Evolutionary conservation across 768 basidiomycete species (phyloP).

Genomic region (Trametopsis cervina): DNA sequence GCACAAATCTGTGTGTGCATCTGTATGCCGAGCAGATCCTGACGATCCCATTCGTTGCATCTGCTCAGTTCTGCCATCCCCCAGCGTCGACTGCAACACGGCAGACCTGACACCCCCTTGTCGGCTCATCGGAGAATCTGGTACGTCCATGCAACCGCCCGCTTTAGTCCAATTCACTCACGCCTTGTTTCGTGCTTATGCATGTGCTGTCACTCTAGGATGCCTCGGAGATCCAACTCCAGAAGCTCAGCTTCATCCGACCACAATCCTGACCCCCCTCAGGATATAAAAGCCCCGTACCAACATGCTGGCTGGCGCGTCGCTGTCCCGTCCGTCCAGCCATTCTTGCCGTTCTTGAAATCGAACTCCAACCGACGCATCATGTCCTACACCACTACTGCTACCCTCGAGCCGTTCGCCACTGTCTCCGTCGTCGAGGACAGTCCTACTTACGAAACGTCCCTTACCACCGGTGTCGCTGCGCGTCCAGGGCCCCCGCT

Average conservation of each 20-base stretch:
- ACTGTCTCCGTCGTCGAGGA: too few species aligned
- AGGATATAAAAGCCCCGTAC: conserved; percentile 7
- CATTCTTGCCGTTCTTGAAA: not conserved
- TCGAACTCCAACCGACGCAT: too few species aligned
- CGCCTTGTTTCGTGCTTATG: not conserved
- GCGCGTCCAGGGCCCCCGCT: too few species aligned
- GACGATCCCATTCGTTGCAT: too few species aligned
- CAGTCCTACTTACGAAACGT: too few species aligned
- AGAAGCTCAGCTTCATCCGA: conserved; percentile 9
- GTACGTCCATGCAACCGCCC: not conserved
- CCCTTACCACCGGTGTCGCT: too few species aligned
- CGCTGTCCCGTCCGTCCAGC: not conserved
- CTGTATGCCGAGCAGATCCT: too few species aligned
- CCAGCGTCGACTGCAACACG: too few species aligned
- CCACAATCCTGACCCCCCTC: not conserved
- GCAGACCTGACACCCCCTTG: too few species aligned
- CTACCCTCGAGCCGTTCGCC: not conserved
- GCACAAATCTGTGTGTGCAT: too few species aligned
- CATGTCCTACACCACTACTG: not conserved
- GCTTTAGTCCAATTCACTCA: not conserved
- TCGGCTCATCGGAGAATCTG: too few species aligned
- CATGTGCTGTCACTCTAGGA: not conserved
- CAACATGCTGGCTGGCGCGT: conserved; percentile 7
- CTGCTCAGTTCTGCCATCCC: too few species aligned
- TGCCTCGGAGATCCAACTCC: conserved; percentile 12